phyloP scores from a whole-genome alignment of 768 basidiomycete genomes.

The Amylocystis lapponica region DNA sequence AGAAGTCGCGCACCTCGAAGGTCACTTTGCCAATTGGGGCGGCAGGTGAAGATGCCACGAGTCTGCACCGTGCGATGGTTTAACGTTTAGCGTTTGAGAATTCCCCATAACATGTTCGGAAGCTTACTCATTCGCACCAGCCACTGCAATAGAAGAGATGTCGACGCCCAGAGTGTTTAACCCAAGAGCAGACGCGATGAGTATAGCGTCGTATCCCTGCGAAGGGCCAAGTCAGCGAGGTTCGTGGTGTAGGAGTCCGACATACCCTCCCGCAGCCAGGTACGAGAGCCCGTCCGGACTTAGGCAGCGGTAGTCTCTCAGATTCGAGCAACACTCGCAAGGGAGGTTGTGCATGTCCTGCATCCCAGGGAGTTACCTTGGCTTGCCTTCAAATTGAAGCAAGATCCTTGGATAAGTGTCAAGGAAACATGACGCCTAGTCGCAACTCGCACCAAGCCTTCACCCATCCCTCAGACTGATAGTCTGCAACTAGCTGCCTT shows the following conservation, averaged over 20 bases:
- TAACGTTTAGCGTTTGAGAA: no score
- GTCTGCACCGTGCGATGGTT: conserved; percentile 3
- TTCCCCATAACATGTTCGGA: background rate
- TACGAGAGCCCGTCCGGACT: conserved; percentile 37
- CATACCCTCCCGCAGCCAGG: conserved; percentile 52
- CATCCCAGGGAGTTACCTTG: conserved; percentile 60
- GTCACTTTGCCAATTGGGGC: conserved; percentile 26
- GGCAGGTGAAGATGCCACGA: conserved; percentile 14
- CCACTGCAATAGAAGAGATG: conserved; percentile 48
- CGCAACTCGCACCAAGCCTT: conserved; percentile 13
- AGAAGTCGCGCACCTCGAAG: conserved; percentile 48
- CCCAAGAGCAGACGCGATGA: conserved; percentile 44
- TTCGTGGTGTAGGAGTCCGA: background rate
- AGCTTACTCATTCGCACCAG: conserved; percentile 38
- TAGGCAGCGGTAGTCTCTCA: conserved; percentile 39
- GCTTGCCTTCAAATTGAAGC: no score
- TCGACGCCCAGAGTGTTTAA: conserved; percentile 46
- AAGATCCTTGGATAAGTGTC: no score
- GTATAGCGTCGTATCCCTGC: conserved; percentile 58
- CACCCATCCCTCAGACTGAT: conserved; percentile 11
- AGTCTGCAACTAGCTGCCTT: conserved; percentile 4
- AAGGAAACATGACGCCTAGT: no score
- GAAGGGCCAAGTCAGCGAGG: background rate
- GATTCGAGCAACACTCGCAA: conserved; percentile 41
- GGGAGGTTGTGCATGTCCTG: conserved; percentile 47